phyloP scores from a whole-genome alignment of 768 basidiomycete genomes.

The Clitopilus hobsonii region DNA sequence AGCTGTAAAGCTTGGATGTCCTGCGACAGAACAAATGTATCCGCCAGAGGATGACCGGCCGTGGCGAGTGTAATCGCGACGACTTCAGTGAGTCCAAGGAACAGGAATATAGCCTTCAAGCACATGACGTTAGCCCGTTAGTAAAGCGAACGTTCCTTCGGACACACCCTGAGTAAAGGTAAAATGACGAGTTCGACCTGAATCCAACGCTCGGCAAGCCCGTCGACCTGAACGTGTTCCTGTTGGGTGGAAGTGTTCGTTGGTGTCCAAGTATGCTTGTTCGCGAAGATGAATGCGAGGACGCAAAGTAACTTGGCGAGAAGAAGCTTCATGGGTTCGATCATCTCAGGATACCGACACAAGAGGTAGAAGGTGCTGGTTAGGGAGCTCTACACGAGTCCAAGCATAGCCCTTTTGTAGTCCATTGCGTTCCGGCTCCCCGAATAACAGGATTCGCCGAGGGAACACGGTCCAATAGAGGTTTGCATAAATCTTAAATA shows the following conservation, averaged over 20 bases:
- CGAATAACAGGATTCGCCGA: too few relatives aligned
- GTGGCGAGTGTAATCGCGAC: neutral
- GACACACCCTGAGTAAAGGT: neutral
- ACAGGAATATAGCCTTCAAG: neutral
- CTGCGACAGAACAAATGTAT: neutral
- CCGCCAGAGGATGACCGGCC: neutral
- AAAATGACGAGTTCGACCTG: neutral
- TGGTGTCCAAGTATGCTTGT: neutral
- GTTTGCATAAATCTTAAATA: too few relatives aligned
- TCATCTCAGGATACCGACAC: too few relatives aligned
- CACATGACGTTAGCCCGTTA: neutral
- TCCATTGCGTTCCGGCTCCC: too few relatives aligned
- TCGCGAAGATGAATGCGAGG: neutral
- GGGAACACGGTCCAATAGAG: too few relatives aligned
- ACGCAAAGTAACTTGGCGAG: neutral
- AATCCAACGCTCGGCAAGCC: neutral
- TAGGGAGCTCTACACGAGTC: too few relatives aligned
- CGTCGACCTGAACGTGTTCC: neutral
- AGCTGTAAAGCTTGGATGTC: neutral
- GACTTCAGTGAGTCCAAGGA: neutral
- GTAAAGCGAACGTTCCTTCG: neutral
- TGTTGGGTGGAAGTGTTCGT: neutral
- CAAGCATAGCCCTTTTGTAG: too few relatives aligned
- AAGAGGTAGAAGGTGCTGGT: too few relatives aligned
- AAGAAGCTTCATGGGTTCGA: neutral